A percentile compares a stretch with the other conserved stretches of the same genome.
Evolutionary conservation across 768 basidiomycete genomes (phyloP).

Genomic region (Russula dissimulans): DNA sequence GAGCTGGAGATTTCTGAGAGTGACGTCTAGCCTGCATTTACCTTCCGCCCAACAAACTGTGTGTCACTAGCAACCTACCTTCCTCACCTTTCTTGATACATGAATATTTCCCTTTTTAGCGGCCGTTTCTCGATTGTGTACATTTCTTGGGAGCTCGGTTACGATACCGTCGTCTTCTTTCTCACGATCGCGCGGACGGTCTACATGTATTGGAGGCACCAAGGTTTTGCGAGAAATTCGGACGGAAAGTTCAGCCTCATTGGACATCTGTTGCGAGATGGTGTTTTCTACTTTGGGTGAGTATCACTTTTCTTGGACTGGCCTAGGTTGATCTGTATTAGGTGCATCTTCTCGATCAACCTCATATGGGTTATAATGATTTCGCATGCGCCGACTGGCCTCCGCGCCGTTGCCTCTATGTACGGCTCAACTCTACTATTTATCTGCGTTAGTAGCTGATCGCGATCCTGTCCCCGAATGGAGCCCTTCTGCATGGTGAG

Average conservation of each 20-base stretch:
- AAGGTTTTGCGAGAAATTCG: neutral
- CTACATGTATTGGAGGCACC: constrained; percentile 16
- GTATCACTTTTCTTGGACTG: neutral
- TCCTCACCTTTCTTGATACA: neutral
- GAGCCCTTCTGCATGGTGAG: constrained; percentile 17
- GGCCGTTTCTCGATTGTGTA: constrained; percentile 14
- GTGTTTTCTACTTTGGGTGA: constrained; percentile 19
- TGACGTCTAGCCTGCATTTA: constrained; percentile 16
- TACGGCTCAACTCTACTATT: neutral
- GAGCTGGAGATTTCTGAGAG: neutral
- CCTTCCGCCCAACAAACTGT: constrained; percentile 14
- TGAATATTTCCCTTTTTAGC: neutral
- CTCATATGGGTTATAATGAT: constrained; percentile 19
- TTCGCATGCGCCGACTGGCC: constrained; percentile 17
- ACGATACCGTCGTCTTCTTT: constrained; percentile 16
- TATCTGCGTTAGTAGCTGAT: neutral
- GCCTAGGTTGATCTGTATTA: neutral
- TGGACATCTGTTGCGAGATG: constrained; percentile 10
- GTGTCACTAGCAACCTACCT: neutral
- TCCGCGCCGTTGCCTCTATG: constrained; percentile 17
- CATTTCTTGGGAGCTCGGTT: constrained; percentile 17
- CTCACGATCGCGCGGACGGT: constrained; percentile 16
- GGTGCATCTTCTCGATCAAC: constrained; percentile 18
- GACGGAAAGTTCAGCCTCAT: neutral
- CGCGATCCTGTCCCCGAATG: neutral